Evolutionary conservation across 2,329 filamentous ascomycete species (phyloP).

Genomic region (Fusarium globosum): DNA sequence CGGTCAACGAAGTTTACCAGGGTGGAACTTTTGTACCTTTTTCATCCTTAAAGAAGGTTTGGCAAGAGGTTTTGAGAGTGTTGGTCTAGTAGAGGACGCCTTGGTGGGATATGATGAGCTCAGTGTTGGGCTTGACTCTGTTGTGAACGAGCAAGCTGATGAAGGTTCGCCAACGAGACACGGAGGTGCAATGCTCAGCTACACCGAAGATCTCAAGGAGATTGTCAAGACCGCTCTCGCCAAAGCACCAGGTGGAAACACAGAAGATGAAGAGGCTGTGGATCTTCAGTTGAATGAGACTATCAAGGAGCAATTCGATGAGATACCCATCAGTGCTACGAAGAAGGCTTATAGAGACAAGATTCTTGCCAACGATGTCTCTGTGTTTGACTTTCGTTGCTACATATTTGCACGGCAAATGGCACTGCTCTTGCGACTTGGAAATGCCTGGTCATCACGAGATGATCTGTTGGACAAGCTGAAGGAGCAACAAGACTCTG

Average conservation of each 20-base stretch:
- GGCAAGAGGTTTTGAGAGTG: conserved; percentile 93
- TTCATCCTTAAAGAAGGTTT: conserved; percentile 97
- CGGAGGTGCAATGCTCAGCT: conserved; percentile 76
- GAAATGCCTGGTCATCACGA: conserved; percentile 74
- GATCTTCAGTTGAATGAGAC: conserved; percentile 61
- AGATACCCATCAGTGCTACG: conserved; percentile 70
- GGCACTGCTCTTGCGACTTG: conserved; percentile 81
- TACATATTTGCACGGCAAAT: conserved; percentile 95
- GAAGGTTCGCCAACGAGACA: conserved; percentile 71
- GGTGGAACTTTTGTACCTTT: conserved; percentile 99
- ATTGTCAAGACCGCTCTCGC: conserved; percentile 65
- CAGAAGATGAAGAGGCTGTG: conserved; percentile 57
- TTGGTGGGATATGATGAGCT: conserved; percentile 95
- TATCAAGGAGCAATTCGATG: conserved; percentile 58
- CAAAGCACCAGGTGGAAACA: conserved; percentile 47
- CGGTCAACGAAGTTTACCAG: conserved; percentile 83
- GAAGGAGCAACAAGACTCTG: conserved; percentile 69
- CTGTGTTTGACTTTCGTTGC: conserved; percentile 92
- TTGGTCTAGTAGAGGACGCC: conserved; percentile 94
- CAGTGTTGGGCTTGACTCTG: conserved; percentile 83
- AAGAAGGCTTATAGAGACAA: conserved; percentile 90
- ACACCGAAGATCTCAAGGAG: conserved; percentile 78
- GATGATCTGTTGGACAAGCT: conserved; percentile 72
- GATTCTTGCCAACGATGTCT: conserved; percentile 94
- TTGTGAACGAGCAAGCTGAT: conserved; percentile 78